Base-by-base conservation (phyloP, 2,329 filamentous ascomycete genomes). In the Colletotrichum filicis region DNA sequence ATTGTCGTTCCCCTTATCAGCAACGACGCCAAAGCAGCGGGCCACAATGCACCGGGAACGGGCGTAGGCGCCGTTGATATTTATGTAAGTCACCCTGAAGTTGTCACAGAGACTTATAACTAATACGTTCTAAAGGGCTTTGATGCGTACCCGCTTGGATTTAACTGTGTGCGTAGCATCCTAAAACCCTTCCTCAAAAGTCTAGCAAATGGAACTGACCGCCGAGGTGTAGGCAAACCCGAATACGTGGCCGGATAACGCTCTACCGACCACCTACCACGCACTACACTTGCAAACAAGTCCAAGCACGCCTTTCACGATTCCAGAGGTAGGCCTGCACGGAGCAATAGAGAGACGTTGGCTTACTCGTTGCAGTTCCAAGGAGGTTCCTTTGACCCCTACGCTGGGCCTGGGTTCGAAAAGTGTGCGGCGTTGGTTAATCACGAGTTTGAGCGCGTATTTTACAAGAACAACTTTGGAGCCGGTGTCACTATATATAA, bases 381-480 rank as follows among this genome's bases (percentile, higher is more conserved):
- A 85, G 92, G 89, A 1, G 93, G 93, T 26, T 86, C 91, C 0
- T 95, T 92, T 73, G 93, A 95, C 78, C 90, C 91, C 0, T 96
- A 93, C 89, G 94, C 93, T 61, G 93, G 93, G 19, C 83, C 85
- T 16, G 92, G 93, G 0, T 94, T 93, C 62, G 90, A 89, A 3
- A 85, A 91, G 69, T 97, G 94, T 76, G 85, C 88, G 4, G 83
- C 85, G 3, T 85, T 95, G 3, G 83, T 94, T 4, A 93, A 93
- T 74, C 85, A 91, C n/a, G 92, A 95, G 76, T 95, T 94, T 74
- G 90, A 93, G 74, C 86, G 93, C 19, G 91, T 97, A 0, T 94
- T 95, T 78, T 94, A 95, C 81, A 96, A 95, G 86, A 94, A 95
- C 76, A 86, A 91, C 64, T 89, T 92, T 65, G 90, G 90, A 49